Percentiles rank a stretch among this genome's conserved stretches.
phyloP scores from a whole-genome alignment of 2,329 filamentous ascomycete genomes.

The Fusarium sublunatum region DNA sequence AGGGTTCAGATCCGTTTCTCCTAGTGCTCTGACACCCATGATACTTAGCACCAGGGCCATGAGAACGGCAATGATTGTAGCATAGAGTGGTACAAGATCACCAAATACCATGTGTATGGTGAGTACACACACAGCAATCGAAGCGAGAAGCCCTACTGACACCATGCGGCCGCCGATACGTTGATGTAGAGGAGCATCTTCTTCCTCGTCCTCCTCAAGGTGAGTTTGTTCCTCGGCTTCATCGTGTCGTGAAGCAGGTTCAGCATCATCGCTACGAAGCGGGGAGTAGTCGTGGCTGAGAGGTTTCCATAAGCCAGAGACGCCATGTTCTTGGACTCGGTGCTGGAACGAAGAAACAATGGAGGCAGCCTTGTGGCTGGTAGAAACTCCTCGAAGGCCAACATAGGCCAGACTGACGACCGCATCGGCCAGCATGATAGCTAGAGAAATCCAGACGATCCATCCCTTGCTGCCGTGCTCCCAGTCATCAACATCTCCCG shows the following conservation, averaged over 20 bases:
- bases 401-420: slow-evolving; percentile 88
- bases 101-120: slow-evolving; percentile 89
- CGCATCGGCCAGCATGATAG: slow-evolving; percentile 96
- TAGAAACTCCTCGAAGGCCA: slow-evolving; percentile 68
- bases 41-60: slow-evolving; percentile 84
- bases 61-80: slow-evolving; percentile 81
- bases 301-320: slow-evolving; percentile 37
- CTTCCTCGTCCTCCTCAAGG: slow-evolving; percentile 62
- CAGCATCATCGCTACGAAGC: slow-evolving; percentile 31
- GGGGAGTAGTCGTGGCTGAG: slow-evolving; percentile 40
- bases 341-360: slow-evolving; percentile 16
- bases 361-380: slow-evolving; percentile 13
- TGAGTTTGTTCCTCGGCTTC: slow-evolving; percentile 18
- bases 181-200: slow-evolving; percentile 86
- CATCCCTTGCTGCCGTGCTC: slow-evolving; percentile 94
- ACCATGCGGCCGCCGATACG: slow-evolving; percentile 80
- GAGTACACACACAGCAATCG: slow-evolving; percentile 80
- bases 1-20: slow-evolving; percentile 93
- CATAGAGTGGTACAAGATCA: slow-evolving; percentile 79
- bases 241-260: slow-evolving; percentile 6
- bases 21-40: slow-evolving; percentile 75
- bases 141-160: slow-evolving; percentile 77
- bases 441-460: slow-evolving; percentile 97
- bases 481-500: slow-evolving; percentile 88
- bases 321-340: slow-evolving; percentile 33